phyloP scores from a whole-genome alignment of 495 filamentous ascomycete genomes.

The Opeltia flavorubescens region DNA sequence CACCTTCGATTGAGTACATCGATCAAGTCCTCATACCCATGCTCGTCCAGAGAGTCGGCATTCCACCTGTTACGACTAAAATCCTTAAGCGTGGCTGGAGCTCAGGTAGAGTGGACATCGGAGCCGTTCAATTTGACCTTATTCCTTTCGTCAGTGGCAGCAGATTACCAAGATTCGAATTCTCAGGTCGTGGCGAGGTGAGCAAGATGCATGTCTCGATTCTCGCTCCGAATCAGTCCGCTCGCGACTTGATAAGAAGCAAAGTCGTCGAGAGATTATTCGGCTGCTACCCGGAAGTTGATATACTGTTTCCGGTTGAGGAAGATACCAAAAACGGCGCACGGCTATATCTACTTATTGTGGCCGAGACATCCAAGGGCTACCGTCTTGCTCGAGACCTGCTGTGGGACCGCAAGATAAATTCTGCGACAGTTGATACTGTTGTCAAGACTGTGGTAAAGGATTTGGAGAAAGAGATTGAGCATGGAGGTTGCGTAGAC shows the following conservation, averaged over 20 bases:
- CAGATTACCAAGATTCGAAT: constrained; percentile 32
- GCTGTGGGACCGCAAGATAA: constrained; percentile 35
- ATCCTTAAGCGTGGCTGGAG: constrained; percentile 56
- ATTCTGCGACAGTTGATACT: constrained; percentile 4
- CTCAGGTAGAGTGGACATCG: constrained; percentile 38
- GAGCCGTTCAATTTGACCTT: constrained; percentile 44
- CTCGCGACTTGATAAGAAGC: constrained; percentile 3
- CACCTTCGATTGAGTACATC: constrained; percentile 64
- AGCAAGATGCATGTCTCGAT: constrained; percentile 48
- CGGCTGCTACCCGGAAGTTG: constrained; percentile 27
- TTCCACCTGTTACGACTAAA: constrained; percentile 38
- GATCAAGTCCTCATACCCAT: constrained; percentile 60
- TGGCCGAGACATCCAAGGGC: constrained; percentile 49
- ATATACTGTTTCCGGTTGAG: constrained; percentile 30
- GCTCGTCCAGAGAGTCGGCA: constrained; percentile 42
- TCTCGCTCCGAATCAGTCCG: constrained; percentile 27
- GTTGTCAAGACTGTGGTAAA: constrained; percentile 28
- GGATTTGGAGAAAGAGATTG: constrained; percentile 43
- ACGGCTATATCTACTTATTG: constrained; percentile 56
- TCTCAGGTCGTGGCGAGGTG: constrained; percentile 32
- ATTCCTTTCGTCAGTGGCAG: constrained; percentile 32
- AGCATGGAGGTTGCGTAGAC: constrained; percentile 44
- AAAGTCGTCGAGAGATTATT: constrained; percentile 6
- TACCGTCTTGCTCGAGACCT: constrained; percentile 55
- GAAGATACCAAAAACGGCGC: constrained; percentile 48